Base-by-base conservation (phyloP, 176 grass and related monocot species). In the Oryza longistaminata region DNA sequence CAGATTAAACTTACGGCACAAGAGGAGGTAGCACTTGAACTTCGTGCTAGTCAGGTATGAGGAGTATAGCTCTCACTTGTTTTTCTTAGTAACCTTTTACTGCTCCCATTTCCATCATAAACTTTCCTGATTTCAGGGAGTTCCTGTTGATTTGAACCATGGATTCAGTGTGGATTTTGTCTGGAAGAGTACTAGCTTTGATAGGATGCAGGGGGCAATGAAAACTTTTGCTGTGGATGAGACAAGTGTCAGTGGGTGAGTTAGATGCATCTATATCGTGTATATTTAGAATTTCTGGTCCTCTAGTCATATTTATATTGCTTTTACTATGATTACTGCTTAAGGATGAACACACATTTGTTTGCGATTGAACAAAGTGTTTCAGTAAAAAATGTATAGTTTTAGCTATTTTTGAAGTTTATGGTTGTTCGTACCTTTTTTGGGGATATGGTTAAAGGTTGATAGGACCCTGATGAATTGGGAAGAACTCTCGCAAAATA, bases 151-250 rank as follows among this genome's bases (percentile, higher is more conserved):
- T 84, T 67, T 96, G 84, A 99, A 85, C 25, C 82, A 94, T 88
- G 97, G 93, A 55, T 99, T 99, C 66, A 99, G 91, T 75, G 93
- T 99, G 64, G 97, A 99, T 87, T 99, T 99, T 94, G 97, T 99
- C 73, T 99, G 97, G 97, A 99, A 99, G 75, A 99, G 97, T 91
- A 99, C 97, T 60, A 99, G 97, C 60, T 99, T 99, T 87, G 97
- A 99, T 87, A 89, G 93, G 78, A 99, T 99, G 97, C 97, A 99
- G 91, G 94, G 93, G 58, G 97, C 97, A 17, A 94, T 96, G 97
- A 99, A 99, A 91, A 96, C 88, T 70, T 99, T 99, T 53, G 97
- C 97, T 80, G 92, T 99, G 68, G 97, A 99, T 52, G 97, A 99
- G 84, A 96, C 97, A 69, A 99, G 97, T 91, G 97, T 96, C 75